Evolutionary conservation across 2,329 filamentous ascomycete species (phyloP).

Genomic region (Chalaropsis ovoidea): DNA sequence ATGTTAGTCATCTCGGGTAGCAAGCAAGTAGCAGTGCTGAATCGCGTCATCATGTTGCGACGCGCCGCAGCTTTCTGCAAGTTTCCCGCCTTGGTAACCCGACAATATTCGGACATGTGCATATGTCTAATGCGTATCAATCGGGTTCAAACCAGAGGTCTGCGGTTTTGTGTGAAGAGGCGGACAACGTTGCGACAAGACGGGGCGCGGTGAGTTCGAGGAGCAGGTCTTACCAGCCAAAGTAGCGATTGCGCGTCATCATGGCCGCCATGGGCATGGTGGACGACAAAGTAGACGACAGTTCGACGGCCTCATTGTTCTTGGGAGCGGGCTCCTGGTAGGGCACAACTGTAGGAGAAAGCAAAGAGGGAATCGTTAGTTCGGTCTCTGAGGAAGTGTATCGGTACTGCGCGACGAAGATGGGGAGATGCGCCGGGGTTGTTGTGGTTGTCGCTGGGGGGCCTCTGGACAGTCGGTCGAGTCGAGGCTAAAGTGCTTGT

Average conservation of each 20-base stretch:
- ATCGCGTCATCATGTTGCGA: conserved; percentile 1
- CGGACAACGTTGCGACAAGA: not conserved
- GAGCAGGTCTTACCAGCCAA: conserved; percentile 47
- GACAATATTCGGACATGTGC: not conserved
- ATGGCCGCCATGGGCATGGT: conserved; percentile 94
- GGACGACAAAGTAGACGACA: conserved; percentile 60
- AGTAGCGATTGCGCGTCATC: conserved; percentile 80
- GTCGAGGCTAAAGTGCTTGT: not conserved
- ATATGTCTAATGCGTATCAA: not conserved
- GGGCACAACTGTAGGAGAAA: conserved; percentile 58
- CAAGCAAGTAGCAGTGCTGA: conserved; percentile 2
- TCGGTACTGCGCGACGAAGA: not conserved
- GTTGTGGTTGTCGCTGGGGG: not conserved
- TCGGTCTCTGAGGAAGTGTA: not conserved
- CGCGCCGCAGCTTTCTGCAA: not conserved
- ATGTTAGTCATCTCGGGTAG: conserved; percentile 6
- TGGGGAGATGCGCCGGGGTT: not conserved
- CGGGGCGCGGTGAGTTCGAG: no score
- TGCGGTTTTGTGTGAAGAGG: not conserved
- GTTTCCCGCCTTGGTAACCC: not conserved
- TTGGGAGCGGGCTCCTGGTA: conserved; percentile 67
- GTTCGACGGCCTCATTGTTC: conserved; percentile 50
- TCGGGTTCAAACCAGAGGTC: not conserved
- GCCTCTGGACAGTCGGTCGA: not conserved
- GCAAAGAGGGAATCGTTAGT: not conserved